phyloP scores from a whole-genome alignment of 768 basidiomycete species.

The Hortiboletus campestris region DNA sequence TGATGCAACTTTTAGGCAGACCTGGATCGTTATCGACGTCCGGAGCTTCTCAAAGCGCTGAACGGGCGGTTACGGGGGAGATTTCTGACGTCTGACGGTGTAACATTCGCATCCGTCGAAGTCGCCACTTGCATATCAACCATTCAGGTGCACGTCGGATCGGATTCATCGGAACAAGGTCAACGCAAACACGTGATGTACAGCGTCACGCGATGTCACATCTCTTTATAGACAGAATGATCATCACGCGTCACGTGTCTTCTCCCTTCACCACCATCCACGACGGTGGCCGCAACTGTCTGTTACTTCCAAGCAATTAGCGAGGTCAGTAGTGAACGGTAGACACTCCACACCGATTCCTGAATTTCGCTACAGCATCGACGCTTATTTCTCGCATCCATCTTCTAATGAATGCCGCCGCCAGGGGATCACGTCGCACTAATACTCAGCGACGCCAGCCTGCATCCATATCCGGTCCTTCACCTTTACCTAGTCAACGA shows the following conservation, averaged over 20 bases:
- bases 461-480: conserved; percentile 14
- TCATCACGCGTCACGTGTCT: not conserved
- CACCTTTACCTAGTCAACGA: conserved; percentile 18
- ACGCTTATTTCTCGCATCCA: not conserved
- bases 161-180: no score
- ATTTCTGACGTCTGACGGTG: not conserved
- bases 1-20: not conserved
- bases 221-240: conserved; percentile 6
- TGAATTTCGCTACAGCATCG: not conserved
- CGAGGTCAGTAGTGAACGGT: conserved; percentile 1
- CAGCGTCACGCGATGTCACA: conserved; percentile 2
- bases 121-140: not conserved
- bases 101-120: not conserved
- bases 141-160: no score
- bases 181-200: conserved; percentile 13
- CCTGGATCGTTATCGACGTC: not conserved
- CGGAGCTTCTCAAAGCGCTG: not conserved
- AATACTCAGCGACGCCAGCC: conserved; percentile 27
- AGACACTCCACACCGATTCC: not conserved
- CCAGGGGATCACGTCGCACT: conserved; percentile 27
- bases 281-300: conserved; percentile 2
- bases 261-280: conserved; percentile 7
- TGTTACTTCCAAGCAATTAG: not conserved
- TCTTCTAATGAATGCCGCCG: conserved; percentile 22
- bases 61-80: not conserved